These are phyloP conservation scores for Plantago elongata DNA, from an alignment of 257 asterid species.

Conservation along the genomic window DNA sequence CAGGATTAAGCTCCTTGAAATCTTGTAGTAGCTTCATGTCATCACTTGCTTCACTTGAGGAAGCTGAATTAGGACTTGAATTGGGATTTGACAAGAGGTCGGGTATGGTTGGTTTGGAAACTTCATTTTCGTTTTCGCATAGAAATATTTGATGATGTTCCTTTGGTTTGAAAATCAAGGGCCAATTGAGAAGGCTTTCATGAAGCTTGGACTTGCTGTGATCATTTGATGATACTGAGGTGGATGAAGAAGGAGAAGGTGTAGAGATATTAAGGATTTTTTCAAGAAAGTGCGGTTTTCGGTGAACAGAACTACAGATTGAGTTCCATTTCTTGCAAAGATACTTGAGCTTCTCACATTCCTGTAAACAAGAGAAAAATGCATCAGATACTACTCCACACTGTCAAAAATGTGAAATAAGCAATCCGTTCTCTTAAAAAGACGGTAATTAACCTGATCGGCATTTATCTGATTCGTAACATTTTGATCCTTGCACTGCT, in stretches of 20 bases:
- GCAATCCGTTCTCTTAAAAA: neutral
- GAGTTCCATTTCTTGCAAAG: conserved; percentile 92
- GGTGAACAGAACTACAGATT: conserved; percentile 70
- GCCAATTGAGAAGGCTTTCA: conserved; percentile 41
- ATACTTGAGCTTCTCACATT: conserved; percentile 45
- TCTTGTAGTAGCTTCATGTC: conserved; percentile 28
- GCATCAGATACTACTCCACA: conserved; percentile 9
- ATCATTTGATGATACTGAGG: conserved; percentile 63
- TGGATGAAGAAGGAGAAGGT: conserved; percentile 61
- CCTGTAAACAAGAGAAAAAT: conserved; percentile 38
- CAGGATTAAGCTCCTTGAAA: conserved; percentile 37
- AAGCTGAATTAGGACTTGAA: conserved; percentile 95
- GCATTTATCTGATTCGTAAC: conserved; percentile 20
- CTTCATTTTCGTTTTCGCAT: conserved; percentile 27
- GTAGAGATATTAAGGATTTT: conserved; percentile 48
- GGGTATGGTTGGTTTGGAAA: conserved; percentile 45
- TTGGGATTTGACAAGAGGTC: conserved; percentile 84
- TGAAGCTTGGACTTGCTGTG: conserved; percentile 35
- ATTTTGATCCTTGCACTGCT: conserved; percentile 58
- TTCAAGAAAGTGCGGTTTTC: conserved; percentile 54
- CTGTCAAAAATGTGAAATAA: neutral
- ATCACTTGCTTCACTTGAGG: conserved; percentile 85
- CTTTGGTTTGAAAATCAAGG: conserved; percentile 34
- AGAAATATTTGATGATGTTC: conserved; percentile 37
- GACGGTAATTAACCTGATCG: conserved; percentile 39